A percentile compares a stretch with the other conserved stretches of the same genome.
phyloP scores from a whole-genome alignment of 2,329 filamentous ascomycete species.

The Aureobasidium sp. region DNA sequence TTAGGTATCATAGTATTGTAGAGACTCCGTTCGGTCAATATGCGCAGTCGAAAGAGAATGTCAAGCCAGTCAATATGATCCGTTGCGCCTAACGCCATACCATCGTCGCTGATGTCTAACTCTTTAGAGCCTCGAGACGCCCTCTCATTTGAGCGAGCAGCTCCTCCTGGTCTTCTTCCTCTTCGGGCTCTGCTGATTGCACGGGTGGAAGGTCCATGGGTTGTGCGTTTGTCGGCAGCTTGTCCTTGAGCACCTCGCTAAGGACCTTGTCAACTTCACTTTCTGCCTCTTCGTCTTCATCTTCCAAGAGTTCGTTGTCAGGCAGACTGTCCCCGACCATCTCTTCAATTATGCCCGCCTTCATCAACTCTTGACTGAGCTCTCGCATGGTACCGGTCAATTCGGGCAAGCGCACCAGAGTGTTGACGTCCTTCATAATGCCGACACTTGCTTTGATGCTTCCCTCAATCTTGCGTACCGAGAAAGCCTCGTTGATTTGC shows the following conservation, averaged over 20 bases:
- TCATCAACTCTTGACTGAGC: constrained; percentile 77
- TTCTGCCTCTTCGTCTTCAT: constrained; percentile 67
- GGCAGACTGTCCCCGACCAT: constrained; percentile 85
- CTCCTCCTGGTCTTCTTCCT: constrained; percentile 79
- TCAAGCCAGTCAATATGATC: background rate
- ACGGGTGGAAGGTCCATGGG: constrained; percentile 40
- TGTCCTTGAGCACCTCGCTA: constrained; percentile 80
- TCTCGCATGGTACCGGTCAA: constrained; percentile 84
- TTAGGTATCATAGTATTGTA: background rate
- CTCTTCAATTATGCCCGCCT: constrained; percentile 94
- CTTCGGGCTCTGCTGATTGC: constrained; percentile 53
- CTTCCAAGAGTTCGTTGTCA: constrained; percentile 59
- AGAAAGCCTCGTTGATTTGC: constrained; percentile 96
- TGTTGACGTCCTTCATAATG: constrained; percentile 96
- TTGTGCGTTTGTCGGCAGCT: constrained; percentile 56
- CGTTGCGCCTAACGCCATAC: constrained; percentile 6
- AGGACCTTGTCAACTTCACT: constrained; percentile 87
- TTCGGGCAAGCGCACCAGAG: constrained; percentile 73
- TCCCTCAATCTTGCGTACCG: constrained; percentile 90
- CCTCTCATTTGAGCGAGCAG: constrained; percentile 93
- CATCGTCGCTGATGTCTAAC: constrained; percentile 40
- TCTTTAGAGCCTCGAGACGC: constrained; percentile 81
- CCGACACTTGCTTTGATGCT: constrained; percentile 77
- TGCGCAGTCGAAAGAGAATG: background rate
- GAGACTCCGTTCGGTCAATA: background rate